Base-by-base conservation (phyloP, 2,329 filamentous ascomycete genomes). In the Magnaporthiopsis rhizophila region DNA sequence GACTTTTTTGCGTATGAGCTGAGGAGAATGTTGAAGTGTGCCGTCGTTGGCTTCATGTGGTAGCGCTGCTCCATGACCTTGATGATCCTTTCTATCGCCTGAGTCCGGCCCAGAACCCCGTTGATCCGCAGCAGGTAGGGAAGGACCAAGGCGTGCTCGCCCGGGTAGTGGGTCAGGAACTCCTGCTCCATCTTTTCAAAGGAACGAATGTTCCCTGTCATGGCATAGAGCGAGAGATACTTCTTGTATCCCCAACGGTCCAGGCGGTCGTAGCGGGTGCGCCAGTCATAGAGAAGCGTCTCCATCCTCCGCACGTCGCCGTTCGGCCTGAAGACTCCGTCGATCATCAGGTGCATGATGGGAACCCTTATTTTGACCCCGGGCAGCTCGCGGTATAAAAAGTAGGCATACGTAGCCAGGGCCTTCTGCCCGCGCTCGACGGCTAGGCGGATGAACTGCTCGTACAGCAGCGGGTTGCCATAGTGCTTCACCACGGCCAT, bases 11-110 rank as follows among this genome's bases (percentile, higher is more conserved):
- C 45, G 74, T 92, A 84, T 3, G 89, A 88, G 70, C 88, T 86
- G 59, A 98, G 79, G 34, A 97, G 75, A 28, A 88, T 86, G 71
- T 96, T 96, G 88, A 89, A 96, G 67, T 83, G 86, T 50, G 80
- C 73, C 1, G 82, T 73, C 67, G 86, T 84, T 8, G 88, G 88
- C 58, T 78, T 68, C 21, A 89, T 69, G 0, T 78, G 75, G 69
- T 87, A 88, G 62, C 85, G 79, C 8, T 76, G 69, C 30, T 73
- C 72, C 64, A 95, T 85, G n/a, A 81, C 79, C 60, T 85, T 72
- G 66, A 97, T 89, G 50, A 88, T 83, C 26, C 78, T 73, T 62
- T 83, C 76, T 0, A 88, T 85, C 62, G 84, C 79, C 3, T 77
- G 71, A 0, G 89, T 73, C 68, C 96, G 86, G 2, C 87, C 89